phyloP scores from a whole-genome alignment of 345 rosid genomes.

The Salix koriyanagi region DNA sequence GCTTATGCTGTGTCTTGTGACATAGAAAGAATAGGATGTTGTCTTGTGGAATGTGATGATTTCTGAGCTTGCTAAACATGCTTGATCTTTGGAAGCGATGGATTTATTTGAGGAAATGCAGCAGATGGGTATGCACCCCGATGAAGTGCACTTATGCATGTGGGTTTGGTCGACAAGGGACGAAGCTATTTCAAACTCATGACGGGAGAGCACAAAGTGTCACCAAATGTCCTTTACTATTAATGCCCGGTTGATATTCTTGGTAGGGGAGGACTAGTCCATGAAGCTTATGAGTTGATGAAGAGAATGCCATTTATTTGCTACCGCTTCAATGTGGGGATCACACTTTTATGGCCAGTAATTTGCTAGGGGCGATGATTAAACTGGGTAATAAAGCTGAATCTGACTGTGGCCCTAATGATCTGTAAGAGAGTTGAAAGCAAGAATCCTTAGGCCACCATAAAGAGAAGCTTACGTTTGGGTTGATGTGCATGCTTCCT shows the following conservation, averaged over 20 bases:
- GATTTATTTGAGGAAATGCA: conserved; percentile 83
- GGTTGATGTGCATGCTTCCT: conserved; percentile 45
- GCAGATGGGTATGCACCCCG: conserved; percentile 55
- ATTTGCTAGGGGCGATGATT: conserved; percentile 45
- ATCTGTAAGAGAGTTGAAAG: conserved; percentile 53
- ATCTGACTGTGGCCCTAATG: conserved; percentile 48
- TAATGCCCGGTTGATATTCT: conserved; percentile 90
- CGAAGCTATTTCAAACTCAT: conserved; percentile 52
- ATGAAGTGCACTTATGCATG: conserved; percentile 71
- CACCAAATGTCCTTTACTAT: conserved; percentile 61
- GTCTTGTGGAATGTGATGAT: conserved; percentile 77
- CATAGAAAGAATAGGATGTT: conserved; percentile 40
- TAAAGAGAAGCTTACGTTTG: conserved; percentile 65
- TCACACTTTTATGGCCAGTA: conserved; percentile 63
- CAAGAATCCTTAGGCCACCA: conserved; percentile 57
- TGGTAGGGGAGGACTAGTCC: conserved; percentile 53
- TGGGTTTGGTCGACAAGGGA: conserved; percentile 64
- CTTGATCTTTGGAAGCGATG: conserved; percentile 43
- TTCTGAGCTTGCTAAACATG: conserved; percentile 71
- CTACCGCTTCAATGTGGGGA: conserved; percentile 78
- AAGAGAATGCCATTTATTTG: conserved; percentile 53
- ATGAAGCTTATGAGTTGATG: conserved; percentile 61
- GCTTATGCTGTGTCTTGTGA: conserved; percentile 51
- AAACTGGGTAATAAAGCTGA: conserved; percentile 47
- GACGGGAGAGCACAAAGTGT: conserved; percentile 41